phyloP scores from a whole-genome alignment of 495 filamentous ascomycete genomes.

The Lasiosphaeris hirsuta region DNA sequence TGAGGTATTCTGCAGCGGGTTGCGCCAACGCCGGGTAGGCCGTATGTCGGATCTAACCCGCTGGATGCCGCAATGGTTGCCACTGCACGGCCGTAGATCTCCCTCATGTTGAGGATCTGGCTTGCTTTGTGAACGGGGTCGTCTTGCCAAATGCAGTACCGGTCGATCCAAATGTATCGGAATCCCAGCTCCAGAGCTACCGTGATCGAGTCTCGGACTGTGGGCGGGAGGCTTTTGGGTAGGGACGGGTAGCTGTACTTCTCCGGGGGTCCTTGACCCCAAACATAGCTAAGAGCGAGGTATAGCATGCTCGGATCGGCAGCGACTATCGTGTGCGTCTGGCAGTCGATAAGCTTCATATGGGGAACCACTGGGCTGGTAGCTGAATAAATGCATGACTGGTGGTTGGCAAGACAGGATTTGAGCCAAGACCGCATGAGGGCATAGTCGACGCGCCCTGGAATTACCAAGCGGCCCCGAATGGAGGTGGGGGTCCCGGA shows the following conservation, averaged over 20 bases:
- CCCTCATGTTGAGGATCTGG: slow-evolving; percentile 18
- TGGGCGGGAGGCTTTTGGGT: not conserved
- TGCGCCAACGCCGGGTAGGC: not conserved
- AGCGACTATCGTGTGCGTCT: not conserved
- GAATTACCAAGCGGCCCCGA: not conserved
- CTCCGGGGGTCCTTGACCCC: slow-evolving; percentile 12
- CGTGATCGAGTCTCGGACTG: slow-evolving; percentile 18
- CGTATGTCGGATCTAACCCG: not conserved
- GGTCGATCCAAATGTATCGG: slow-evolving; percentile 24
- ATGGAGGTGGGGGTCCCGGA: not conserved
- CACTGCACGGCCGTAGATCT: slow-evolving; percentile 19
- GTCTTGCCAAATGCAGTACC: slow-evolving; percentile 20
- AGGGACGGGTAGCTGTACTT: not conserved
- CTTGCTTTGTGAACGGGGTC: slow-evolving; percentile 10
- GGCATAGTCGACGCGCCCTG: not conserved
- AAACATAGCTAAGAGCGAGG: slow-evolving; percentile 27
- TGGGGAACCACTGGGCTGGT: no score
- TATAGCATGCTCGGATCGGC: slow-evolving; percentile 1
- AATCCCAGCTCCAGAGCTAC: slow-evolving; percentile 13
- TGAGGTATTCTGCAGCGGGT: not conserved
- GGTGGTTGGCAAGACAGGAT: not conserved
- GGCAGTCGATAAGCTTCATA: not conserved
- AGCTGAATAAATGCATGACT: no score
- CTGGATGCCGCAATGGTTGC: slow-evolving; percentile 20
- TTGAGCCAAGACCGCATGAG: not conserved